Evolutionary conservation across 148 eudicot species (phyloP).

Genomic region (Rhododendron simsii): DNA sequence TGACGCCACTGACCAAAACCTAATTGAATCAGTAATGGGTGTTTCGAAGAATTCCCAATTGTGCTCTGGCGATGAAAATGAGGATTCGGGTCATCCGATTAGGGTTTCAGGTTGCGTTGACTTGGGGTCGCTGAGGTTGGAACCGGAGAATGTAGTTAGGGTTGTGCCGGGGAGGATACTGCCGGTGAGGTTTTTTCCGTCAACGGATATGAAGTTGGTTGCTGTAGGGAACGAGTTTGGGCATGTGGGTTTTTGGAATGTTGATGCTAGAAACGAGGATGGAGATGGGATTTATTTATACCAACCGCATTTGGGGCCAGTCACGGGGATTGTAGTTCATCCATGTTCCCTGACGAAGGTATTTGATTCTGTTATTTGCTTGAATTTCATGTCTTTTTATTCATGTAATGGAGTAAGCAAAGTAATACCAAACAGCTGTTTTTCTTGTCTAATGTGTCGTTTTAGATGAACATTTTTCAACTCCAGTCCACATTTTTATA

Average conservation of each 20-base stretch:
- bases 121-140: slow-evolving; percentile 9
- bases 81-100: not conserved
- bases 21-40: slow-evolving; percentile 32
- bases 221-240: too few species aligned
- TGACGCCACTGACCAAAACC: slow-evolving; percentile 28
- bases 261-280: too few species aligned
- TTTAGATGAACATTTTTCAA: too few species aligned
- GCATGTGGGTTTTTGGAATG: too few species aligned
- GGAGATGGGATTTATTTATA: too few species aligned
- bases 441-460: too few species aligned
- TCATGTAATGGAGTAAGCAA: not conserved
- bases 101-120: slow-evolving; percentile 38
- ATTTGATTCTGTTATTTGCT: slow-evolving; percentile 22
- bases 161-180: slow-evolving; percentile 65
- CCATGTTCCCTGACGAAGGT: not conserved
- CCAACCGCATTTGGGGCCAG: too few species aligned
- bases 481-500: too few species aligned
- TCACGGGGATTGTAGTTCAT: too few species aligned
- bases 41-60: slow-evolving; percentile 12
- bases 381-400: too few species aligned
- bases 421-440: too few species aligned
- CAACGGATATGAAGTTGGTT: slow-evolving; percentile 27
- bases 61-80: slow-evolving; percentile 2
- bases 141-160: slow-evolving; percentile 59
- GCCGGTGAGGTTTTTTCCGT: slow-evolving; percentile 55